phyloP scores from a whole-genome alignment of 2,329 filamentous ascomycete genomes.

The Akanthomyces muscarius region DNA sequence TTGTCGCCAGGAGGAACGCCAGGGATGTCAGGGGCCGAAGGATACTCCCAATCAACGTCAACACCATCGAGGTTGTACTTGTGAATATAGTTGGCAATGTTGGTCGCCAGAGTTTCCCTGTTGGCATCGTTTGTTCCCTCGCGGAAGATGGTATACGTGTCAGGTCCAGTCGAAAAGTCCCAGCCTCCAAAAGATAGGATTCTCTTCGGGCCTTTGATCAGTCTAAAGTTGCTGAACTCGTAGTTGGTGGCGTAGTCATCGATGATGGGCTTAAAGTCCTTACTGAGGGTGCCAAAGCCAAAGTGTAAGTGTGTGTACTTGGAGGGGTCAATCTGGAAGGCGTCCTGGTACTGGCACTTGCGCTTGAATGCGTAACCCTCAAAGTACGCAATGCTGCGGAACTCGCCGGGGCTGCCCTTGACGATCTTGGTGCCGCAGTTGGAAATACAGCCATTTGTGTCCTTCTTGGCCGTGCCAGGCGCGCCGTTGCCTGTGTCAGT shows the following conservation, averaged over 20 bases:
- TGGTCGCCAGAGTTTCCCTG: conserved; percentile 27
- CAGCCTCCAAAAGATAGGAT: conserved; percentile 44
- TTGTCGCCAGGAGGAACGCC: conserved; percentile 15
- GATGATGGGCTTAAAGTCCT: conserved; percentile 21
- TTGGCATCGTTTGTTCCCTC: conserved; percentile 30
- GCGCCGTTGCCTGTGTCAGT: conserved; percentile 11
- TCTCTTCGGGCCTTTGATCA: conserved; percentile 25
- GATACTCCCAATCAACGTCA: conserved; percentile 16
- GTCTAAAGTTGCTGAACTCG: conserved; percentile 30
- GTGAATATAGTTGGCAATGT: conserved; percentile 22
- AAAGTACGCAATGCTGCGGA: conserved; percentile 23
- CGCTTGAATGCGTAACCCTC: conserved; percentile 17
- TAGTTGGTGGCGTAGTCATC: conserved; percentile 20
- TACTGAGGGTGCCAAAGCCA: conserved; percentile 24
- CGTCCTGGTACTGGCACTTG: conserved; percentile 22
- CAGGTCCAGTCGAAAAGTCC: conserved; percentile 36
- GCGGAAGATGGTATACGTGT: conserved; percentile 36
- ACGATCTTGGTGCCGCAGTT: conserved; percentile 28
- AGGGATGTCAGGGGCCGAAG: conserved; percentile 20
- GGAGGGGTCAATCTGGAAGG: conserved; percentile 23
- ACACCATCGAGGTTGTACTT: conserved; percentile 14
- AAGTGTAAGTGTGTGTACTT: conserved; percentile 25
- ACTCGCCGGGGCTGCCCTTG: conserved; percentile 9
- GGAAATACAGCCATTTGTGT: conserved; percentile 17
- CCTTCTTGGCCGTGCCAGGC: conserved; percentile 16